These are phyloP conservation scores for Lactarius indigo DNA, from an alignment of 768 basidiomycete genomes.

Conservation along the genomic window DNA sequence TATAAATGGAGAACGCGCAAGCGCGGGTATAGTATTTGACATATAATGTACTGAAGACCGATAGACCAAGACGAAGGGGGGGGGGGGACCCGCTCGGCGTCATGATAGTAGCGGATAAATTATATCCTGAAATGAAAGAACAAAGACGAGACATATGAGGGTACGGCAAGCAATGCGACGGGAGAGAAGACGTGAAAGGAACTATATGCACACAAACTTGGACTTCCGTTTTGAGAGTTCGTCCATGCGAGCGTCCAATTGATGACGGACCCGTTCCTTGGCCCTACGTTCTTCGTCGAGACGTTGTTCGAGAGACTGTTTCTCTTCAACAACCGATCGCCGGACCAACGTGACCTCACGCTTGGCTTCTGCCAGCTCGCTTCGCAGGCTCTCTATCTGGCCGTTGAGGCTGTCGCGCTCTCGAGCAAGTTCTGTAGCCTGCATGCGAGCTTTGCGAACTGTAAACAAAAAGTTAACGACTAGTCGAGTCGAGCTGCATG, in stretches of 20 bases:
- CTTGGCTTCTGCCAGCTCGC: conserved; percentile 73
- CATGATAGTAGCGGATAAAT: conserved; percentile 10
- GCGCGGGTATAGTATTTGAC: conserved; percentile 23
- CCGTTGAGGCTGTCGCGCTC: conserved; percentile 74
- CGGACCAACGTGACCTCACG: conserved; percentile 75
- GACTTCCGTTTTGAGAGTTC: conserved; percentile 82
- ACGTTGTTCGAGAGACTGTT: conserved; percentile 77
- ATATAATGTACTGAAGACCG: conserved; percentile 17
- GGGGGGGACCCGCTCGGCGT: background rate
- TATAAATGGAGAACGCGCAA: conserved; percentile 15
- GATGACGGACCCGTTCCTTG: conserved; percentile 86
- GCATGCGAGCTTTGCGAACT: conserved; percentile 94
- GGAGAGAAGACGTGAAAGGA: conserved; percentile 24
- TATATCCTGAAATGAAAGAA: conserved; percentile 2
- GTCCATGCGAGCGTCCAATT: conserved; percentile 85
- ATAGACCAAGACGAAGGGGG: conserved; percentile 4
- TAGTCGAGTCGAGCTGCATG: background rate
- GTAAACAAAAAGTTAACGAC: conserved; percentile 9
- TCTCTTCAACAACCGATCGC: conserved; percentile 81
- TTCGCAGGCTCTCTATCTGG: conserved; percentile 64
- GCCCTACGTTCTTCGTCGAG: conserved; percentile 83
- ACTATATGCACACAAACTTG: conserved; percentile 86
- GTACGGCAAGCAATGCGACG: background rate
- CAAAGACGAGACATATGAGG: conserved; percentile 9
- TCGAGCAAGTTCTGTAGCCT: conserved; percentile 82